These are phyloP conservation scores for Sphagnum fallax DNA, from an alignment of 228 moss, liverwort and hornwort genomes.

Conservation along the genomic window DNA sequence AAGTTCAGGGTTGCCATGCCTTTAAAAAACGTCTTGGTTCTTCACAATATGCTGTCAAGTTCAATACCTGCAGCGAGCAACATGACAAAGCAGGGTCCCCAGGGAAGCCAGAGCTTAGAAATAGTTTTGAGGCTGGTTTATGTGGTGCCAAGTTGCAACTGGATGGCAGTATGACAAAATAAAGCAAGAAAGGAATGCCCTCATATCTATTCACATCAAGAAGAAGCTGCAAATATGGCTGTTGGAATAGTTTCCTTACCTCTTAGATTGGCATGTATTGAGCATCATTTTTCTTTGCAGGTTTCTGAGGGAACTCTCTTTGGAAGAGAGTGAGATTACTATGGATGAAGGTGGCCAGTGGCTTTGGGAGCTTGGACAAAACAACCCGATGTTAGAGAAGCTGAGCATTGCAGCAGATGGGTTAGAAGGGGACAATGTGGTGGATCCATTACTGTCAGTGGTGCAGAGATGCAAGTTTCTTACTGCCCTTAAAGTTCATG, in stretches of 20 bases:
- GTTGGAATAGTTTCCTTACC: not conserved
- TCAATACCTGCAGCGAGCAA: too few species aligned
- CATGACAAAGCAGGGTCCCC: too few species aligned
- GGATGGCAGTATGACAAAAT: too few species aligned
- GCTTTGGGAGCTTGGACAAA: constrained; percentile 36
- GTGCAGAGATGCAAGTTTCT: constrained; percentile 44
- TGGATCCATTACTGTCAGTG: constrained; percentile 26
- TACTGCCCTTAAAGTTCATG: constrained; percentile 60
- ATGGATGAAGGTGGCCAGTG: constrained; percentile 28
- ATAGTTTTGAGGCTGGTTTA: too few species aligned
- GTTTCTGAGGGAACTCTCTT: constrained; percentile 40
- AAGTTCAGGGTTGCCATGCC: too few species aligned
- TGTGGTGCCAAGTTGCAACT: too few species aligned
- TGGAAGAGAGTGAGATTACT: constrained; percentile 51
- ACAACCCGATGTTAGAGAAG: constrained; percentile 36
- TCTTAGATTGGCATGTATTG: not conserved
- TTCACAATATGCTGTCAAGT: too few species aligned
- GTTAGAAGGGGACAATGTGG: constrained; percentile 33
- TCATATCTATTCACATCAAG: too few species aligned
- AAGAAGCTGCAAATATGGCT: too few species aligned
- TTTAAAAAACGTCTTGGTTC: too few species aligned
- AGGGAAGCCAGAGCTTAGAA: too few species aligned
- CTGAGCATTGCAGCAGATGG: constrained; percentile 39
- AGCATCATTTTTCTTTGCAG: constrained; percentile 16
- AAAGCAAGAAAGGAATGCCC: too few species aligned